Base-by-base conservation (phyloP, 306 rosid species). In the Cicer yamashitae region DNA sequence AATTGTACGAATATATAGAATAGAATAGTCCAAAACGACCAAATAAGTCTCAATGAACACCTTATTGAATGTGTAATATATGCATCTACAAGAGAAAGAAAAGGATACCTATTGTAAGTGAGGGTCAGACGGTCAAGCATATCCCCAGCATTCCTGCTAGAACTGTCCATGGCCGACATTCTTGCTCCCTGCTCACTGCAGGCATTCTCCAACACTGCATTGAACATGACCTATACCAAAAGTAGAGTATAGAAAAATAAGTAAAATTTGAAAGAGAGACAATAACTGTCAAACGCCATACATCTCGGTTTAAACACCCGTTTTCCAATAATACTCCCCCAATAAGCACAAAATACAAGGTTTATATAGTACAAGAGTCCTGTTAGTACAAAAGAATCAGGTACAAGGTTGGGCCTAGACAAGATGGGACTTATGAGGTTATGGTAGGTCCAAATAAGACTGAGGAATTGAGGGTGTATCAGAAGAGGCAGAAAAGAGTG, bases 111-210 rank as follows among this genome's bases (percentile, higher is more conserved):
- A 83, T 94, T 92, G 79, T 94, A 94, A 39, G 93, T 84, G 71
- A 94, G 96, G 74, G 99, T 94, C 77, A 94, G 97, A 72, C 99
- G 99, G 75, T 92, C 99, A 83, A 94, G 99, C 97, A 94, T 94
- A 0, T 94, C 99, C 34, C 99, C 99, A 0, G 99, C 99, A 80
- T 94, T 94, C 86, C 99, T 94, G 91, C 99, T 94, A 53, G 99
- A 92, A 82, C 99, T 92, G 82, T 94, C 99, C 99, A 94, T 92
- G 62, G 99, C 99, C 72, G 99, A 94, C 99, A 94, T 92, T 80
- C 99, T 89, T 22, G 99, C 99, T 70, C 99, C 99, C 82, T 94
- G 99, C 79, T 94, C 99, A 90, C 99, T 94, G 87, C 96, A 89
- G 76, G 99, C 99, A 86, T 94, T 94, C 94, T 94, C 97, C 89